These are phyloP conservation scores for Pinus tabuliformis DNA, from an alignment of 75 land plant genomes.

Conservation along the genomic window DNA sequence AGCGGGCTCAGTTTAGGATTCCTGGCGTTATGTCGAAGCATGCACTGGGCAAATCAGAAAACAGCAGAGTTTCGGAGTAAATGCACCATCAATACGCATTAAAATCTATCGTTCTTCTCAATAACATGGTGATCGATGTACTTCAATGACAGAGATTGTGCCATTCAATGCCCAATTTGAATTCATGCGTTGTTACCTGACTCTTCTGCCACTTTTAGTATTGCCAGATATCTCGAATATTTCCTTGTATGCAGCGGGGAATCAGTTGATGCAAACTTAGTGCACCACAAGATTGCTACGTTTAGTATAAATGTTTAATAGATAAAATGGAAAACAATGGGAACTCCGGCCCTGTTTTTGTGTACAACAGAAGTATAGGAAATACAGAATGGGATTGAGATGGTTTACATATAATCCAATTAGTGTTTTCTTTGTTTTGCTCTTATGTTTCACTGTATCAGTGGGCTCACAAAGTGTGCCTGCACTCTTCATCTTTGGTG, in stretches of 20 bases:
- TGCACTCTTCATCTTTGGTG: conserved; percentile 72
- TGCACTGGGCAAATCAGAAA: too few species aligned
- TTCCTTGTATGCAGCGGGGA: background rate
- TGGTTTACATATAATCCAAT: background rate
- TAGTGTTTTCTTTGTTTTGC: background rate
- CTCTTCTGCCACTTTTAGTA: background rate
- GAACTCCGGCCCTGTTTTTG: background rate
- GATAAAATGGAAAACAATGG: background rate
- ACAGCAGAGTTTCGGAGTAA: background rate
- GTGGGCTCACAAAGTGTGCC: conserved; percentile 28
- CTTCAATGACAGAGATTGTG: background rate
- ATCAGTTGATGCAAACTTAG: background rate
- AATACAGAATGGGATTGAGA: background rate
- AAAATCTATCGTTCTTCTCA: background rate
- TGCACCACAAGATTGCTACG: background rate
- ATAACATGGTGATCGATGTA: background rate
- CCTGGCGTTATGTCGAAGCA: too few species aligned
- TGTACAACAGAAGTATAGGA: background rate
- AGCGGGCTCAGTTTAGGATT: too few species aligned
- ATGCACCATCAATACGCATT: background rate
- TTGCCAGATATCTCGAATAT: background rate
- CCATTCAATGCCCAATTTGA: background rate
- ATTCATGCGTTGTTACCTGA: background rate
- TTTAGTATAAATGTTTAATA: background rate
- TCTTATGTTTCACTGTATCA: background rate